Percentiles rank a stretch among this genome's conserved stretches.
Evolutionary conservation across 2,329 filamentous ascomycete genomes (phyloP).

Genomic region (Ophiostoma triangulosporum): DNA sequence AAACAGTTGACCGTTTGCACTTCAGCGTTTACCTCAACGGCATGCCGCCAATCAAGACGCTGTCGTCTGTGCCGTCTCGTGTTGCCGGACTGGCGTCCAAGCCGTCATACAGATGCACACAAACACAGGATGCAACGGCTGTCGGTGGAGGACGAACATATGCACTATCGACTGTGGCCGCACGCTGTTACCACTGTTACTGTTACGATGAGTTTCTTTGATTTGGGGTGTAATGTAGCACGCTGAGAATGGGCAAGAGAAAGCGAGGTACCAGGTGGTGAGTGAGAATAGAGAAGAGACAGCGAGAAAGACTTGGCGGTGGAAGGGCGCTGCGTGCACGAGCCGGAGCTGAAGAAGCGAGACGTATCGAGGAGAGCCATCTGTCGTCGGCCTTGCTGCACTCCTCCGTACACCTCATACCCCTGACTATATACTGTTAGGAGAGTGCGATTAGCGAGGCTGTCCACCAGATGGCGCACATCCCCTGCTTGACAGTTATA

Average conservation of each 20-base stretch:
- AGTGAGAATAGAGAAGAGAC: too few relatives aligned
- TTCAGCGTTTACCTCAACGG: not conserved
- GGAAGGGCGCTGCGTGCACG: too few relatives aligned
- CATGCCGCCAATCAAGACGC: not conserved
- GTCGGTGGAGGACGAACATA: not conserved
- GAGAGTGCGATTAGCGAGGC: not conserved
- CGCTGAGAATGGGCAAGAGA: not conserved
- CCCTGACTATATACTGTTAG: too few relatives aligned
- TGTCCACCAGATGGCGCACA: not conserved
- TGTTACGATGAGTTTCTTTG: too few relatives aligned
- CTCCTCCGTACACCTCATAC: too few relatives aligned
- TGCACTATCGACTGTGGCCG: not conserved
- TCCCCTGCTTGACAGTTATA: not conserved
- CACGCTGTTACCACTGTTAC: too few relatives aligned
- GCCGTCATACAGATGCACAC: not conserved
- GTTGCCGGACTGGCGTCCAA: not conserved
- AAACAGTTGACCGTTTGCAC: not conserved
- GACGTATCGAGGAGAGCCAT: too few relatives aligned
- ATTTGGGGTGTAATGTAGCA: too few relatives aligned
- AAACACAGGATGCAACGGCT: not conserved
- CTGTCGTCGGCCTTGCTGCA: too few relatives aligned
- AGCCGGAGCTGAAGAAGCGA: too few relatives aligned
- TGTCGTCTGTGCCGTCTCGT: not conserved
- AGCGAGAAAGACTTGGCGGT: too few relatives aligned
- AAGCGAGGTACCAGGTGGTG: too few relatives aligned